These are phyloP conservation scores for Trypanosoma lewisi DNA, from an alignment of 208 protist genomes.

Conservation along the genomic window DNA sequence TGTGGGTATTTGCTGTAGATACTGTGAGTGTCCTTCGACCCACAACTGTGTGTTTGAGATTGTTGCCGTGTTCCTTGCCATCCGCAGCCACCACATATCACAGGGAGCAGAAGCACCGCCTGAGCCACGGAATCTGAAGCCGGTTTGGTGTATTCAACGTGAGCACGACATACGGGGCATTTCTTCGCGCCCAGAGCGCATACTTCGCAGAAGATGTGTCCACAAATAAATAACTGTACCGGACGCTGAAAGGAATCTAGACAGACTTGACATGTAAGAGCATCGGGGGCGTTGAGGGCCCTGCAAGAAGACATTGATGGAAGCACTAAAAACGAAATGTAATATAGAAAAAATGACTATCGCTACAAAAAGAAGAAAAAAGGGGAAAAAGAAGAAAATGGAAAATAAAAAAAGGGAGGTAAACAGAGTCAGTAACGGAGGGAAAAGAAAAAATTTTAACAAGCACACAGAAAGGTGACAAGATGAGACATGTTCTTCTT, in stretches of 20 bases:
- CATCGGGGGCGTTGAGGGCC: conserved; percentile 35
- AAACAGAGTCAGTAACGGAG: too few species aligned
- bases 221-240: conserved; percentile 60
- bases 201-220: conserved; percentile 70
- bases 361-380: background rate
- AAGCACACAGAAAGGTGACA: too few species aligned
- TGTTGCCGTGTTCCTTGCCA: conserved; percentile 63
- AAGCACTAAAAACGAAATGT: background rate
- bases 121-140: conserved; percentile 33
- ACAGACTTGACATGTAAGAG: conserved; percentile 69
- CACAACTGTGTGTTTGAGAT: conserved; percentile 51
- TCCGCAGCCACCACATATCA: conserved; percentile 72
- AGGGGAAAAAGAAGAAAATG: background rate
- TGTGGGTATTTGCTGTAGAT: conserved; percentile 40
- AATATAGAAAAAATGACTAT: background rate
- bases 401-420: too few species aligned
- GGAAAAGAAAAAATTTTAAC: too few species aligned
- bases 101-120: conserved; percentile 37
- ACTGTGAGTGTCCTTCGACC: conserved; percentile 43
- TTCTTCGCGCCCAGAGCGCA: conserved; percentile 38
- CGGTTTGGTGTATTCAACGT: conserved; percentile 30
- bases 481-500: too few species aligned
- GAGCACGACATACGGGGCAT: conserved; percentile 45
- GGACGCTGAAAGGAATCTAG: conserved; percentile 67
- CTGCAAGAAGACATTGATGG: conserved; percentile 34